A percentile compares a stretch with the other conserved stretches of the same genome.
phyloP scores from a whole-genome alignment of 805 yeast genomes.

The Lipomyces japonicus region DNA sequence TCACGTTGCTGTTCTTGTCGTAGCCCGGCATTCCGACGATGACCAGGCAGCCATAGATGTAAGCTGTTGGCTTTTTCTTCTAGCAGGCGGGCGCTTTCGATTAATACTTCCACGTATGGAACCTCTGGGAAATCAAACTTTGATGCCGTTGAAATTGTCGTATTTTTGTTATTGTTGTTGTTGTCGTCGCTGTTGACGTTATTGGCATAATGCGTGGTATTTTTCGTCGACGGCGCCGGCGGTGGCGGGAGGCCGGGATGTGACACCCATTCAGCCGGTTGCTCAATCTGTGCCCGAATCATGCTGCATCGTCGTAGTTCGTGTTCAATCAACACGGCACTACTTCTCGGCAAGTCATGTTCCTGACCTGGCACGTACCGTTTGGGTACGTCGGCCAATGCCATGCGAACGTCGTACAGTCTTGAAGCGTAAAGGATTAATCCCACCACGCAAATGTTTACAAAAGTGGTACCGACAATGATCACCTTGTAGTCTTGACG shows the following conservation, averaged over 20 bases:
- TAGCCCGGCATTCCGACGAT: too few species aligned
- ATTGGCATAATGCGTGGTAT: slow-evolving; percentile 28
- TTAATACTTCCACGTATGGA: slow-evolving; percentile 33
- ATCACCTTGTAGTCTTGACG: slow-evolving; percentile 74
- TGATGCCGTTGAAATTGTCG: too few species aligned
- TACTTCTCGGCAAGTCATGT: slow-evolving; percentile 55
- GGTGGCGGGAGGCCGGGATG: slow-evolving; percentile 56
- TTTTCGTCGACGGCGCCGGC: not conserved
- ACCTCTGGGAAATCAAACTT: slow-evolving; percentile 33
- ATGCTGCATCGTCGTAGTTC: slow-evolving; percentile 46
- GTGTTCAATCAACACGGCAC: slow-evolving; percentile 41
- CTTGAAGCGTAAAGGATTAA: slow-evolving; percentile 56
- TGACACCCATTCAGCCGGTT: slow-evolving; percentile 44
- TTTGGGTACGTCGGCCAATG: slow-evolving; percentile 73
- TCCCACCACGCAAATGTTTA: slow-evolving; percentile 51
- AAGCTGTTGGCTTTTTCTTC: slow-evolving; percentile 29
- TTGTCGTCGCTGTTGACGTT: too few species aligned
- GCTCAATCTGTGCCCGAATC: slow-evolving; percentile 41
- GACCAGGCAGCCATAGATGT: slow-evolving; percentile 36
- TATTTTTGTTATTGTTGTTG: too few species aligned
- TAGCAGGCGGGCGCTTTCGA: slow-evolving; percentile 30
- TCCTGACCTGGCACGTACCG: slow-evolving; percentile 64
- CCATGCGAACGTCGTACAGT: slow-evolving; percentile 52
- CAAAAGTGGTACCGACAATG: slow-evolving; percentile 71
- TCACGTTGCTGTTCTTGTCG: too few species aligned